Conservation (phyloP, 768 basidiomycete species). For the Favolaschia claudopus region DNA sequence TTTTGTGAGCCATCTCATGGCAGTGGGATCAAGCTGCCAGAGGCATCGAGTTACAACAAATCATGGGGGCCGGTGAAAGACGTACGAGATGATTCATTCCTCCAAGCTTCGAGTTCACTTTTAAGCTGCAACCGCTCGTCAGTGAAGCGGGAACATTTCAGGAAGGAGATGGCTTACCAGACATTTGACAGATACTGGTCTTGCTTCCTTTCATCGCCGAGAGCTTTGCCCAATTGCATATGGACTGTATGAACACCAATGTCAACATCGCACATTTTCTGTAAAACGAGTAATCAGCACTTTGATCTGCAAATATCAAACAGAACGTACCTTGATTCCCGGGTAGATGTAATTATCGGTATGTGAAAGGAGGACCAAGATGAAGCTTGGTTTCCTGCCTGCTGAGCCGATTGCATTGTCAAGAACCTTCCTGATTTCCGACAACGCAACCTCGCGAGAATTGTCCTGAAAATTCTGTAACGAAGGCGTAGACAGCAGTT, state of each 20-base stretch:
- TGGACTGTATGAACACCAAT: conserved; percentile 82
- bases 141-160: not conserved
- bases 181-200: conserved; percentile 79
- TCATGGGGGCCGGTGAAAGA: conserved; percentile 9
- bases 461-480: conserved; percentile 42
- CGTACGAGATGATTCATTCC: conserved; percentile 75
- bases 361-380: conserved; percentile 74
- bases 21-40: conserved; percentile 55
- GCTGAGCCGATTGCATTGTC: conserved; percentile 24
- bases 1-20: conserved; percentile 71
- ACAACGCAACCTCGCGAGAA: conserved; percentile 46
- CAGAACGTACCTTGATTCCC: conserved; percentile 65
- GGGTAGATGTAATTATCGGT: conserved; percentile 82
- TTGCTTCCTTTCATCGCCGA: conserved; percentile 61
- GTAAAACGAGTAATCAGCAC: not conserved
- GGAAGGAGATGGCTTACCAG: not conserved
- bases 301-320: not conserved
- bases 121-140: conserved; percentile 74
- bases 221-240: conserved; percentile 70
- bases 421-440: conserved; percentile 50
- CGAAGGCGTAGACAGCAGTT: conserved; percentile 42
- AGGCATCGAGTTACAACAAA: no score
- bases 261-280: conserved; percentile 74
- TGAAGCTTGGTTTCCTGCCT: conserved; percentile 59
- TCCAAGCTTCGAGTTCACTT: conserved; percentile 85